Evolutionary conservation across 805 yeast genomes (phyloP).

Genomic region (Clavispora santaluciae): DNA sequence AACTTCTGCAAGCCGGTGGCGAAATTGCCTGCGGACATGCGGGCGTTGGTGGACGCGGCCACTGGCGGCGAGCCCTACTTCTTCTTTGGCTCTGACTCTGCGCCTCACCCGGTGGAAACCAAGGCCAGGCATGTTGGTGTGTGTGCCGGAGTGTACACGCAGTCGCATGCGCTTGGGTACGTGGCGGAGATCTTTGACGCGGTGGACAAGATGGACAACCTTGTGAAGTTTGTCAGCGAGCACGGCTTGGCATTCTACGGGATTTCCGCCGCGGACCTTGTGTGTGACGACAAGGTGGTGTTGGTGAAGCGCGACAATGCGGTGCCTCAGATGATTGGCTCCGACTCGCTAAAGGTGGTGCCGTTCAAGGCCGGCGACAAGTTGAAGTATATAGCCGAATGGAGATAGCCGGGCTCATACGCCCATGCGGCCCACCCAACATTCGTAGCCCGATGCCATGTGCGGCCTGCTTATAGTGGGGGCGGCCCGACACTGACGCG

Average conservation of each 20-base stretch:
- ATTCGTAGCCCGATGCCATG: too few relatives aligned
- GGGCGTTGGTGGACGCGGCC: slow-evolving; percentile 82
- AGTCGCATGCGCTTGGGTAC: slow-evolving; percentile 73
- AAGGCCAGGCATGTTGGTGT: slow-evolving; percentile 78
- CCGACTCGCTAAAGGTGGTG: slow-evolving; percentile 47
- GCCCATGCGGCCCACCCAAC: not conserved
- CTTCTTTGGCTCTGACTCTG: slow-evolving; percentile 96
- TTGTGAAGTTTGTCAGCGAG: slow-evolving; percentile 71
- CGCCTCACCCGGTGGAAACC: slow-evolving; percentile 86
- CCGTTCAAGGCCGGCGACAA: slow-evolving; percentile 84
- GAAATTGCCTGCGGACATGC: slow-evolving; percentile 78
- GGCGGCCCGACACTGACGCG: too few relatives aligned
- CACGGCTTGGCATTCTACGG: slow-evolving; percentile 71
- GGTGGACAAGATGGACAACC: slow-evolving; percentile 55
- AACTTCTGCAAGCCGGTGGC: slow-evolving; percentile 98
- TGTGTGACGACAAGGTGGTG: slow-evolving; percentile 43
- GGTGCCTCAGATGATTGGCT: slow-evolving; percentile 58
- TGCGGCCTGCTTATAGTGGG: too few relatives aligned
- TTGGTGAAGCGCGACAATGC: slow-evolving; percentile 49
- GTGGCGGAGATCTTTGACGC: slow-evolving; percentile 82
- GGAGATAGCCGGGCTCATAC: slow-evolving; percentile 41
- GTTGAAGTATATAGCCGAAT: slow-evolving; percentile 67
- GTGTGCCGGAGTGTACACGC: slow-evolving; percentile 98
- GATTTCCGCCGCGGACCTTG: slow-evolving; percentile 37
- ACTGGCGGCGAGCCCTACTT: slow-evolving; percentile 87